These are phyloP conservation scores for Colletotrichum agaves DNA, from an alignment of 2,329 filamentous ascomycete genomes.

Conservation along the genomic window DNA sequence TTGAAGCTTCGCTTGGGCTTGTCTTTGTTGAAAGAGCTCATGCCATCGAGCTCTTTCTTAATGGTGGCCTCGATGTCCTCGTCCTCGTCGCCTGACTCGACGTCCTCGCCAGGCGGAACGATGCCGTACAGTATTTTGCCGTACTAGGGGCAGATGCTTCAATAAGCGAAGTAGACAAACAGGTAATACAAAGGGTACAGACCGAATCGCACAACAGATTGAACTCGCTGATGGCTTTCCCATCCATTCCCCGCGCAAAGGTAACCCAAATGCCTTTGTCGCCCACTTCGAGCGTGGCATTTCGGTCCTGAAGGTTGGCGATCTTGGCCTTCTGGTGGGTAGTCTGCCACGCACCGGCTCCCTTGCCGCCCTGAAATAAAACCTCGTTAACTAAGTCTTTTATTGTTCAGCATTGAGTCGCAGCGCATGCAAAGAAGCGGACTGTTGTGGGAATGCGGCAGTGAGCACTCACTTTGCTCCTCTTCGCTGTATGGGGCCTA, in stretches of 20 bases:
- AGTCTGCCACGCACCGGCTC: slow-evolving; percentile 69
- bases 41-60: slow-evolving; percentile 73
- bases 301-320: slow-evolving; percentile 53
- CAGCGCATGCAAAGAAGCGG: not conserved
- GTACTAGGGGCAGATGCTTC: slow-evolving; percentile 60
- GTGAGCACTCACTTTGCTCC: slow-evolving; percentile 52
- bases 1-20: slow-evolving; percentile 61
- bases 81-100: slow-evolving; percentile 53
- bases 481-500: slow-evolving; percentile 46
- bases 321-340: slow-evolving; percentile 65
- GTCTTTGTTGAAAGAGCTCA: slow-evolving; percentile 56
- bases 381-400: not conserved
- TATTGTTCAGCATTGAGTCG: not conserved
- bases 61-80: slow-evolving; percentile 81
- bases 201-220: slow-evolving; percentile 74
- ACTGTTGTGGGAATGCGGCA: not conserved
- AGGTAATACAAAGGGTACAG: slow-evolving; percentile 40
- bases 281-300: slow-evolving; percentile 68
- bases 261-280: slow-evolving; percentile 83
- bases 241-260: slow-evolving; percentile 77
- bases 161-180: not conserved
- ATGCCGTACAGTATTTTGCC: slow-evolving; percentile 70
- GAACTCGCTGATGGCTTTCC: slow-evolving; percentile 75
- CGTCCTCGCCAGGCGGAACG: slow-evolving; percentile 48
- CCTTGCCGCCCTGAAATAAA: slow-evolving; percentile 39